A percentile compares a stretch with the other conserved stretches of the same genome.
phyloP scores from a whole-genome alignment of 306 rosid species.

The Dryas drummondii region DNA sequence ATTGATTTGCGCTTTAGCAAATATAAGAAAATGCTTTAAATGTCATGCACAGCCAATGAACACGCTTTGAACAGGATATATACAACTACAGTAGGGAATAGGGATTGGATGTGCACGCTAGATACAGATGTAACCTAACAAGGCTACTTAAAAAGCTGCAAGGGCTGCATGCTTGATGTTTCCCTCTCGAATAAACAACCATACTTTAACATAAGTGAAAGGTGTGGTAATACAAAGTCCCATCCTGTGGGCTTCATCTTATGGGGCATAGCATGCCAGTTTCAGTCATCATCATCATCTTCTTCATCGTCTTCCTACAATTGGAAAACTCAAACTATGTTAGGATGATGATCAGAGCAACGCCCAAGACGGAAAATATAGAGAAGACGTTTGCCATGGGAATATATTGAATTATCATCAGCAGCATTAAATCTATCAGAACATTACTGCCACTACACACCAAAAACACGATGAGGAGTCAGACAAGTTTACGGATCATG shows the following conservation, averaged over 20 bases:
- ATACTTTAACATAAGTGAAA: conserved; percentile 8
- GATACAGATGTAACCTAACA: conserved; percentile 8
- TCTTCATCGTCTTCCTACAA: conserved; percentile 30
- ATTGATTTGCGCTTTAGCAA: background rate
- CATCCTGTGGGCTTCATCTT: background rate
- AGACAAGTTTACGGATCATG: background rate
- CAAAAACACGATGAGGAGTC: background rate
- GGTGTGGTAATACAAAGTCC: conserved; percentile 7
- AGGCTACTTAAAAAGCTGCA: conserved; percentile 5
- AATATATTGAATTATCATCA: background rate
- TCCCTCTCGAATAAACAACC: conserved; percentile 12
- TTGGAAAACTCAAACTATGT: conserved; percentile 1
- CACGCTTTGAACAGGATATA: background rate
- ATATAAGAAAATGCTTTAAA: background rate
- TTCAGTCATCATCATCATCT: conserved; percentile 34
- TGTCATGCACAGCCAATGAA: background rate
- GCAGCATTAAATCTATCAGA: background rate
- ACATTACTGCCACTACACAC: background rate
- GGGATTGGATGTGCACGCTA: background rate
- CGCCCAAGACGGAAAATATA: background rate
- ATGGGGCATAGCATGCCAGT: background rate
- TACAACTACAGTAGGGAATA: background rate
- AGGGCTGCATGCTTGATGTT: conserved; percentile 10
- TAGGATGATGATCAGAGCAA: conserved; percentile 3
- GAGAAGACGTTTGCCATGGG: background rate